A percentile compares a stretch with the other conserved stretches of the same genome.
Conservation (phyloP, 768 basidiomycete genomes). For the Fomitopsis pulvina region DNA sequence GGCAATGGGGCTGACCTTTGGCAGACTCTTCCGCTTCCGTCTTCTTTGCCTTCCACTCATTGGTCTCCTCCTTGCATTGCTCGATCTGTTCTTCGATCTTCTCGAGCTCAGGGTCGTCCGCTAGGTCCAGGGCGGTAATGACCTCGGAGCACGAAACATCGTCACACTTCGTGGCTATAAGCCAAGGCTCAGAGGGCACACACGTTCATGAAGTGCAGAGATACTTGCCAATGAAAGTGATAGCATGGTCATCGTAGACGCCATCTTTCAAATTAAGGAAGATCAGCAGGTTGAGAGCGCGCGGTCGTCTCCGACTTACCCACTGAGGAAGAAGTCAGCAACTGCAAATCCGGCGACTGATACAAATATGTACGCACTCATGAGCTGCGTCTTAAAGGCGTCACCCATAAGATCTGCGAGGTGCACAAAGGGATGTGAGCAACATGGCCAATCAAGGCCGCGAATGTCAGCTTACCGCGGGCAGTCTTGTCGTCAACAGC, state of each 20-base stretch:
- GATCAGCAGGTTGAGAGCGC: neutral
- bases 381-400: slow-evolving; percentile 55
- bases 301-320: slow-evolving; percentile 3
- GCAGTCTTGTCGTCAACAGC: slow-evolving; percentile 64
- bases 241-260: slow-evolving; percentile 45
- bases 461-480: slow-evolving; percentile 30
- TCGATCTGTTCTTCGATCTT: slow-evolving; percentile 43
- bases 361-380: slow-evolving; percentile 35
- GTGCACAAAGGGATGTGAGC: neutral
- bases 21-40: slow-evolving; percentile 28
- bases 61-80: slow-evolving; percentile 26
- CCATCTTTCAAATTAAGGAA: neutral
- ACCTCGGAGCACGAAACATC: slow-evolving; percentile 58
- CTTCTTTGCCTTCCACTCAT: slow-evolving; percentile 37
- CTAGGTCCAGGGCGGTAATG: slow-evolving; percentile 41
- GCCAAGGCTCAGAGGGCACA: neutral
- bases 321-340: slow-evolving; percentile 8
- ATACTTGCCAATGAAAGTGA: slow-evolving; percentile 52
- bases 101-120: slow-evolving; percentile 46
- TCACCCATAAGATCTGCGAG: slow-evolving; percentile 51
- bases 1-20: slow-evolving; percentile 32
- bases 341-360: neutral
- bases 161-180: slow-evolving; percentile 52
- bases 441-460: neutral
- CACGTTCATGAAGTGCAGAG: neutral